These are phyloP conservation scores for Botrytis elliptica DNA, from an alignment of 2,329 filamentous ascomycete genomes.

Conservation along the genomic window DNA sequence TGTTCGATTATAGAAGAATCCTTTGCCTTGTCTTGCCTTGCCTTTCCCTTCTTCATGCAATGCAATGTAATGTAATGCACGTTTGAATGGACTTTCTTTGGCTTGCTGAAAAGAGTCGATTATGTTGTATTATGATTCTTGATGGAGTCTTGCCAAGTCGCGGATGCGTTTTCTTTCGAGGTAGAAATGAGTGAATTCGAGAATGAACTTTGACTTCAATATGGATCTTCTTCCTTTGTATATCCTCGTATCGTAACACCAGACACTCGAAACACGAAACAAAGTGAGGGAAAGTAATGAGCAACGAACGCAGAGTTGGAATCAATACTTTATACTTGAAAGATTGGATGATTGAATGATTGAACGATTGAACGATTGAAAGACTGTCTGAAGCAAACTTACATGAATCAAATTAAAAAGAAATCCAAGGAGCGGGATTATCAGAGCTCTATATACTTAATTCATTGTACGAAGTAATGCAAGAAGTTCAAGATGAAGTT, in stretches of 20 bases:
- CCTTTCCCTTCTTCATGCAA: background rate
- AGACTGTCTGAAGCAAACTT: background rate
- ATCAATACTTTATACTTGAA: background rate
- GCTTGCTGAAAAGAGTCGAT: background rate
- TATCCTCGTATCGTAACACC: background rate
- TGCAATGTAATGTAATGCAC: background rate
- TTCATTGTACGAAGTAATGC: background rate
- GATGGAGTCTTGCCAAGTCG: constrained; percentile 1
- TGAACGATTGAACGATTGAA: background rate
- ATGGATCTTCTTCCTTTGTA: background rate
- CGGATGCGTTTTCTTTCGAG: background rate
- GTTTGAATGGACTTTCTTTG: background rate
- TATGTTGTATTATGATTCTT: background rate
- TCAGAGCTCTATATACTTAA: constrained; percentile 2
- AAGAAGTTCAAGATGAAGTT: background rate
- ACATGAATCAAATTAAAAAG: background rate
- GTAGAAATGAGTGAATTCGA: background rate
- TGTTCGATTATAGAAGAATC: background rate
- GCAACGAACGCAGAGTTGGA: background rate
- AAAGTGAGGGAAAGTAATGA: background rate
- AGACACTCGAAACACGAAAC: background rate
- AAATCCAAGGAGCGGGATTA: background rate
- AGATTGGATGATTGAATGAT: background rate
- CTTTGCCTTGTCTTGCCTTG: background rate
- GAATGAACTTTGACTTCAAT: background rate